phyloP scores from a whole-genome alignment of 768 basidiomycete species.

The Tricholoma matsutake region DNA sequence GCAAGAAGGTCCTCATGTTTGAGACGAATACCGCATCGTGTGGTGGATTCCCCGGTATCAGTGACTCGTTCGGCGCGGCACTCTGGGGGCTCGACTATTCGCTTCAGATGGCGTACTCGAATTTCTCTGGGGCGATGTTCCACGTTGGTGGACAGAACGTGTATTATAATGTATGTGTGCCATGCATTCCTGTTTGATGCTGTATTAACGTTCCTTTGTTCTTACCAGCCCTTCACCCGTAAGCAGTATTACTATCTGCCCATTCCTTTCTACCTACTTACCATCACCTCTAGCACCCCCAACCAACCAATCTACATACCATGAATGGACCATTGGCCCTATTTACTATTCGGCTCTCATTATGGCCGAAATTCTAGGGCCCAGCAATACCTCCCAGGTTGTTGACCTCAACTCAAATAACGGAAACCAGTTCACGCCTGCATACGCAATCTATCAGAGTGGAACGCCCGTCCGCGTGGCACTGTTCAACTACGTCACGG shows the following conservation, averaged over 20 bases:
- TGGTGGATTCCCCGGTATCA: slow-evolving; percentile 62
- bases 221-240: slow-evolving; percentile 36
- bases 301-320: slow-evolving; percentile 51
- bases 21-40: slow-evolving; percentile 70
- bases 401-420: slow-evolving; percentile 55
- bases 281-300: slow-evolving; percentile 12
- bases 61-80: slow-evolving; percentile 57
- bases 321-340: slow-evolving; percentile 74
- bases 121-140: slow-evolving; percentile 46
- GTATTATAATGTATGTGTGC: slow-evolving; percentile 52
- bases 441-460: slow-evolving; percentile 71
- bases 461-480: slow-evolving; percentile 55
- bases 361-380: slow-evolving; percentile 64
- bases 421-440: slow-evolving; percentile 51
- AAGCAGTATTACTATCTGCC: background rate
- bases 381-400: slow-evolving; percentile 56
- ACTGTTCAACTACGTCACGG: slow-evolving; percentile 68
- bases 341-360: slow-evolving; percentile 73
- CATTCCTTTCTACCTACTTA: background rate
- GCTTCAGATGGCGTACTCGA: slow-evolving; percentile 51
- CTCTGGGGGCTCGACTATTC: slow-evolving; percentile 63
- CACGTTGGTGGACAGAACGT: slow-evolving; percentile 62
- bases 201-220: slow-evolving; percentile 30
- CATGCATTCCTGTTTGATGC: too few species aligned
- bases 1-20: slow-evolving; percentile 56